Evolutionary conservation across 768 basidiomycete genomes (phyloP), one percentile per base, ranked within the genome.

Genomic region (Termitomyces sp.): DNA sequence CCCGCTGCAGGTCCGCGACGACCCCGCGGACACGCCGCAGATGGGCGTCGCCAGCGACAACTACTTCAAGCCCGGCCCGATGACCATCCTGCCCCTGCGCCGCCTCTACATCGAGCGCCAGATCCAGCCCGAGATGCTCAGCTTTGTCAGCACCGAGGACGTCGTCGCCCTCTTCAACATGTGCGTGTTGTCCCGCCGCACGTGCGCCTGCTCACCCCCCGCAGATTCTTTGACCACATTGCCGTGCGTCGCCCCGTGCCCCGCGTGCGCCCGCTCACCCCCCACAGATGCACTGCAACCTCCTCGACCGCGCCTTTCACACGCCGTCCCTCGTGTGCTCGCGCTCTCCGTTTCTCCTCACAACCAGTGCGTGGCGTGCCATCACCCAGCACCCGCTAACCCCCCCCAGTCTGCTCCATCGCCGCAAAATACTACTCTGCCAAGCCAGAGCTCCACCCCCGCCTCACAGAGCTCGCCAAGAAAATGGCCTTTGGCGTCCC

Each of bases 341-440:
- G 28, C 86, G 97, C 24, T 94, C 92, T 37, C 96, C 96, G 0
- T 98, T 99, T 74, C 73, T 99, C 48, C 80, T 98, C 55, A 98
- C 97, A 18, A 93, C 94, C 20, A 90, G 91, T 91, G 65, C 58
- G 87, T 81, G 7, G 20, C 29, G 3, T 2, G 81, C 96, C 34
- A 90, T n/a, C n/a, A n/a, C n/a, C 94, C 66, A 91, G 90, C 94
- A 95, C 0, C 97, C 98, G 74, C 73, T 98, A 42, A 80, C 98
- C 55, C 98, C 94, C 81, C 13, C 31, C 62, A 98, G 94, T 99
- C 60, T 98, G 95, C 69, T 88, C 96, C n/a, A 89, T 97, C 55
- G 86, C 96, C 3, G 87, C 91, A 66, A 90, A 92, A 68, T 97
- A 93, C 72, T 95, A 96, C 71, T 78, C 82, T 1, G 78, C 80